These are phyloP conservation scores for Clathrus columnatus DNA, from an alignment of 768 basidiomycete genomes.

Conservation along the genomic window DNA sequence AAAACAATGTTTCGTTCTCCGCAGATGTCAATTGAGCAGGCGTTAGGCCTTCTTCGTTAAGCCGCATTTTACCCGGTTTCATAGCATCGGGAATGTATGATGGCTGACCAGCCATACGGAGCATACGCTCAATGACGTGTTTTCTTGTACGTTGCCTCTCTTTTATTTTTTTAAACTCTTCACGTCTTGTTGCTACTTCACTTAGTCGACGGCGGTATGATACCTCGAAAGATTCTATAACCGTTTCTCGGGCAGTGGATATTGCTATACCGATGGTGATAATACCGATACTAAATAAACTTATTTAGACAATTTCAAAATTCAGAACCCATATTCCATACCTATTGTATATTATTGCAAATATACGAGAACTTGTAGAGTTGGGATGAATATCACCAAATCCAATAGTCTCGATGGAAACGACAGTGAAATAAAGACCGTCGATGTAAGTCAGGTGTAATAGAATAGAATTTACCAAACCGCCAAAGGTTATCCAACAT, in stretches of 20 bases:
- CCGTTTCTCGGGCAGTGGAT: constrained; percentile 54
- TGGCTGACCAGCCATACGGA: constrained; percentile 39
- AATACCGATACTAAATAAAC: constrained; percentile 44
- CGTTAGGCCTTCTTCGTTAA: constrained; percentile 56
- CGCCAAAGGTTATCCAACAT: constrained; percentile 65
- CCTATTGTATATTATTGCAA: constrained; percentile 42
- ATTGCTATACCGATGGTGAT: constrained; percentile 58
- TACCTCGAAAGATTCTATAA: constrained; percentile 66
- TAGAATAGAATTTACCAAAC: constrained; percentile 46
- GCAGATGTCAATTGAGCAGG: constrained; percentile 48
- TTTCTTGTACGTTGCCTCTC: constrained; percentile 14
- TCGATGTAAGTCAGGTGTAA: constrained; percentile 55
- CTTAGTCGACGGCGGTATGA: constrained; percentile 49
- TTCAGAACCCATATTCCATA: background rate
- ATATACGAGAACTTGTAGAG: constrained; percentile 44
- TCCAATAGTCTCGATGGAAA: constrained; percentile 60
- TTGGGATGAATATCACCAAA: constrained; percentile 69
- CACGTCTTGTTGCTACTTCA: constrained; percentile 37
- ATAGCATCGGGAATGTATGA: constrained; percentile 43
- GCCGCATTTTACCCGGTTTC: constrained; percentile 39
- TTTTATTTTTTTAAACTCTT: constrained; percentile 21
- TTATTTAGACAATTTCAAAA: constrained; percentile 18
- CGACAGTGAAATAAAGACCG: constrained; percentile 70
- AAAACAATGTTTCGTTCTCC: constrained; percentile 57
- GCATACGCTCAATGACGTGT: constrained; percentile 42